These are phyloP conservation scores for Termitomyces sp. DNA, from an alignment of 768 basidiomycete species.

Conservation along the genomic window DNA sequence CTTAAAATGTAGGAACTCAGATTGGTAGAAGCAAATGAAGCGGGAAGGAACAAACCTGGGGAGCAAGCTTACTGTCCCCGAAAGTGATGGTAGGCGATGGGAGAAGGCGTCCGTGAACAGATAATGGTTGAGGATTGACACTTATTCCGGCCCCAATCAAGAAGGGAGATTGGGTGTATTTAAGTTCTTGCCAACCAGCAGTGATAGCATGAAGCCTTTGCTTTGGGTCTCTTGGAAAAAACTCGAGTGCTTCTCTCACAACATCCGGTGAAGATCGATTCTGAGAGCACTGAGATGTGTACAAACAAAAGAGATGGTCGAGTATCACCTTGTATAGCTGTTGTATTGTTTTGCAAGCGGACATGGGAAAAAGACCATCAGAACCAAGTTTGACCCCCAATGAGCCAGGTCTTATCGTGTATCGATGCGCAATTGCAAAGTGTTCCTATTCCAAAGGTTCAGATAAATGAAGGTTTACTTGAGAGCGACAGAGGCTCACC, in stretches of 20 bases:
- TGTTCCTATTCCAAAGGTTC: constrained; percentile 17
- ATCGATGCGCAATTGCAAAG: constrained; percentile 18
- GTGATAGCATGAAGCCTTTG: constrained; percentile 17
- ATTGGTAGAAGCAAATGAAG: not conserved
- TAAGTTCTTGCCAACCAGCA: constrained; percentile 27
- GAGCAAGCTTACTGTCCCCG: constrained; percentile 3
- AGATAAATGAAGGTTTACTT: not conserved
- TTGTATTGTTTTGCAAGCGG: constrained; percentile 18
- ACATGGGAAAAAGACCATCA: constrained; percentile 24
- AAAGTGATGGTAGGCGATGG: constrained; percentile 27
- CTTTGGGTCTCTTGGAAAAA: constrained; percentile 20
- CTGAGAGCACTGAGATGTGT: constrained; percentile 9
- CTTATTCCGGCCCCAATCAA: constrained; percentile 32
- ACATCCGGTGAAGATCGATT: constrained; percentile 24
- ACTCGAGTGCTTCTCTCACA: constrained; percentile 22
- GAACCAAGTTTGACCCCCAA: constrained; percentile 22
- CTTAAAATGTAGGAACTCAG: constrained; percentile 1
- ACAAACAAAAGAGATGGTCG: not conserved
- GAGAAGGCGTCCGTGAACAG: constrained; percentile 30
- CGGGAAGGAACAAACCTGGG: constrained; percentile 6
- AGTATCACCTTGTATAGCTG: constrained; percentile 23
- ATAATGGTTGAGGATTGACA: constrained; percentile 22
- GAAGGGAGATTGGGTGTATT: constrained; percentile 32
- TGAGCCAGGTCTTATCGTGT: constrained; percentile 15
- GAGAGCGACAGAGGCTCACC: constrained; percentile 11